phyloP scores from a whole-genome alignment of 148 eudicot genomes.

The Vaccinium darrowii region DNA sequence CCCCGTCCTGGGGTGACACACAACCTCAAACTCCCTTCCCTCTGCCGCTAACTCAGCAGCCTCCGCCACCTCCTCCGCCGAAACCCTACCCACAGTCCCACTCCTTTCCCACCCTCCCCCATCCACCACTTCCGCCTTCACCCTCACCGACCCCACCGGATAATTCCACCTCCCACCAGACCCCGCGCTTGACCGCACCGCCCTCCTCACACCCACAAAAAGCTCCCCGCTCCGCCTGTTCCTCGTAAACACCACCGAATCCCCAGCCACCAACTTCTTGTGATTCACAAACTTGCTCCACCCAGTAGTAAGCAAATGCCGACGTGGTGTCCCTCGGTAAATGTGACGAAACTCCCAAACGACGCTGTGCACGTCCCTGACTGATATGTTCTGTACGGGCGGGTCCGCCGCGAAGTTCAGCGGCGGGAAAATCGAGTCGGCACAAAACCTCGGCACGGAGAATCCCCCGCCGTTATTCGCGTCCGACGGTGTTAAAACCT shows the following conservation, averaged over 20 bases:
- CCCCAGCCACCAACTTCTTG: constrained; percentile 66
- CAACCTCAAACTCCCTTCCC: constrained; percentile 60
- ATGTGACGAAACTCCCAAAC: constrained; percentile 72
- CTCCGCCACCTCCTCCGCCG: constrained; percentile 42
- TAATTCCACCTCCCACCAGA: constrained; percentile 21
- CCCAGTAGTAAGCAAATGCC: constrained; percentile 80
- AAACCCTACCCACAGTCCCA: constrained; percentile 34
- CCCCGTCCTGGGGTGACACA: constrained; percentile 55
- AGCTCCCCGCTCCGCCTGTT: constrained; percentile 29
- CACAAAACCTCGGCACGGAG: constrained; percentile 84
- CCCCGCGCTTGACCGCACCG: constrained; percentile 21
- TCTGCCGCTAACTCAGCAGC: constrained; percentile 49
- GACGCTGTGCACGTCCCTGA: constrained; percentile 46
- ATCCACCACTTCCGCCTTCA: constrained; percentile 16
- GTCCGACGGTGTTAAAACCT: constrained; percentile 74
- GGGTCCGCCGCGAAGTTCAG: constrained; percentile 56
- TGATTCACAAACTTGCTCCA: constrained; percentile 86
- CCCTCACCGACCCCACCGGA: constrained; percentile 14
- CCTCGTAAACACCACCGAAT: constrained; percentile 62
- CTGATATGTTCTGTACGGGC: constrained; percentile 55
- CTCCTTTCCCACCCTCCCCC: constrained; percentile 19
- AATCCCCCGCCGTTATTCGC: constrained; percentile 92
- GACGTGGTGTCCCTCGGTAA: constrained; percentile 76
- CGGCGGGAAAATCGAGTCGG: constrained; percentile 69
- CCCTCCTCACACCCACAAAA: constrained; percentile 57